phyloP scores from a whole-genome alignment of 1,284 basidiomycete species.

The Cutaneotrichosporon spelunceum region DNA sequence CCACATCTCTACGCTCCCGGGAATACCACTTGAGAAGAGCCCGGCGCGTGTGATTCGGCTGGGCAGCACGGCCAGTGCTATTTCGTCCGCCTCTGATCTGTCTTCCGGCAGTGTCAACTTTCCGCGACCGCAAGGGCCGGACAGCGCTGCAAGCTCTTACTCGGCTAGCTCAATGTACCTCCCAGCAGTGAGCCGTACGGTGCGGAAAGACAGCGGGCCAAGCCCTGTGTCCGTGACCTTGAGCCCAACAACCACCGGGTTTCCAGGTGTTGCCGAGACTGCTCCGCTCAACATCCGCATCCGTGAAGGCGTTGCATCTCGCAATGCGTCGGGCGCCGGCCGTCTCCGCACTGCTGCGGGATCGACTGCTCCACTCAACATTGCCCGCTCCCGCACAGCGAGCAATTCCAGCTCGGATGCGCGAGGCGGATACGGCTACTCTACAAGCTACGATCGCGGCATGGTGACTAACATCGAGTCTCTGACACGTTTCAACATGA shows the following conservation, averaged over 20 bases:
- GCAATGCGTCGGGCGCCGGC: not conserved
- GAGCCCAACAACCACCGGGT: not conserved
- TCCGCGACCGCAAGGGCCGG: not conserved
- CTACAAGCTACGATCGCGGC: not conserved
- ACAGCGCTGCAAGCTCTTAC: not conserved
- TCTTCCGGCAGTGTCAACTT: not conserved
- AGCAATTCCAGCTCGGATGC: not conserved
- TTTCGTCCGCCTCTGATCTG: not conserved
- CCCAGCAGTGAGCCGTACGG: not conserved
- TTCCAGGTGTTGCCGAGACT: not conserved
- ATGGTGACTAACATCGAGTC: not conserved
- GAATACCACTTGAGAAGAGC: not conserved
- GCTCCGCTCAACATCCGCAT: not conserved
- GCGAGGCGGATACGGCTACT: not conserved
- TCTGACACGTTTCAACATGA: conserved; percentile 2
- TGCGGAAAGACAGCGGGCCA: not conserved
- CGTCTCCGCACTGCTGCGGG: not conserved
- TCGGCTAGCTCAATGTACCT: not conserved
- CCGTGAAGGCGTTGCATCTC: not conserved
- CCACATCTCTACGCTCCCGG: not conserved
- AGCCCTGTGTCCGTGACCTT: not conserved
- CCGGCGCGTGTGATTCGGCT: not conserved
- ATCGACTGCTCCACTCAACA: not conserved
- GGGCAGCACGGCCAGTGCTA: not conserved
- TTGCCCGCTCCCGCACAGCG: not conserved